These are phyloP conservation scores for Mucor sp. DNA, from an alignment of 371 early-diverging fungal species.

Conservation along the genomic window DNA sequence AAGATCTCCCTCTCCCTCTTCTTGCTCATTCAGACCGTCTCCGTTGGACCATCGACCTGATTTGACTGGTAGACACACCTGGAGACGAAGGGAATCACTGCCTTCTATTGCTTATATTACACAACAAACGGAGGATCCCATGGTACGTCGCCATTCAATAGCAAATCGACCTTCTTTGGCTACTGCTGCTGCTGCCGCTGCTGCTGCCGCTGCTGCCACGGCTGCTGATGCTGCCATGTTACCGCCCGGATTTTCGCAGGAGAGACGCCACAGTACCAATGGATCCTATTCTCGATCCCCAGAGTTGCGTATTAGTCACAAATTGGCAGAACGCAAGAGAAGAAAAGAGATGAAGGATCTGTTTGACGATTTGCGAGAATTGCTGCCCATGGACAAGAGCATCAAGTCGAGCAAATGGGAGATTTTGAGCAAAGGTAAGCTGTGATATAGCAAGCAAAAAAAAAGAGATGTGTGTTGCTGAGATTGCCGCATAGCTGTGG, in stretches of 20 bases:
- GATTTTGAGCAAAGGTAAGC: slow-evolving; percentile 68
- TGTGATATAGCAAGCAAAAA: neutral
- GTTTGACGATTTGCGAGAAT: slow-evolving; percentile 73
- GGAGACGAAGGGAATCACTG: slow-evolving; percentile 24
- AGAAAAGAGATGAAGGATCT: slow-evolving; percentile 81
- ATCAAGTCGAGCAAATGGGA: slow-evolving; percentile 82
- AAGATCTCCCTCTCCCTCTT: slow-evolving; percentile 17
- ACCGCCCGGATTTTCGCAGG: slow-evolving; percentile 9
- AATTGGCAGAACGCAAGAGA: slow-evolving; percentile 76
- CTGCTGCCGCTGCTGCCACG: neutral
- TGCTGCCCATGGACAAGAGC: slow-evolving; percentile 66
- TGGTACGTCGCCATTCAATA: slow-evolving; percentile 16
- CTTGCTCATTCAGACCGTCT: slow-evolving; percentile 20
- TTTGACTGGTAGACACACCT: slow-evolving; percentile 19
- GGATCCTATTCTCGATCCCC: slow-evolving; percentile 63
- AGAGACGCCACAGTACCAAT: slow-evolving; percentile 20
- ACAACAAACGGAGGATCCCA: neutral
- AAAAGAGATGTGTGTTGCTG: no score
- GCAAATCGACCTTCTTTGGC: slow-evolving; percentile 1
- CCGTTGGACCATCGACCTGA: slow-evolving; percentile 36
- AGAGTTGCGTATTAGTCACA: slow-evolving; percentile 66
- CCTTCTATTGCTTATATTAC: slow-evolving; percentile 29
- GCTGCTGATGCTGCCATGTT: neutral
- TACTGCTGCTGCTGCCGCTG: neutral
- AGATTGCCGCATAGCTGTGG: slow-evolving; percentile 18